A percentile compares a stretch with the other conserved stretches of the same genome.
Evolutionary conservation across 352 stramenopile species (phyloP).

Genomic region (Pythium rhizo-oryzae): DNA sequence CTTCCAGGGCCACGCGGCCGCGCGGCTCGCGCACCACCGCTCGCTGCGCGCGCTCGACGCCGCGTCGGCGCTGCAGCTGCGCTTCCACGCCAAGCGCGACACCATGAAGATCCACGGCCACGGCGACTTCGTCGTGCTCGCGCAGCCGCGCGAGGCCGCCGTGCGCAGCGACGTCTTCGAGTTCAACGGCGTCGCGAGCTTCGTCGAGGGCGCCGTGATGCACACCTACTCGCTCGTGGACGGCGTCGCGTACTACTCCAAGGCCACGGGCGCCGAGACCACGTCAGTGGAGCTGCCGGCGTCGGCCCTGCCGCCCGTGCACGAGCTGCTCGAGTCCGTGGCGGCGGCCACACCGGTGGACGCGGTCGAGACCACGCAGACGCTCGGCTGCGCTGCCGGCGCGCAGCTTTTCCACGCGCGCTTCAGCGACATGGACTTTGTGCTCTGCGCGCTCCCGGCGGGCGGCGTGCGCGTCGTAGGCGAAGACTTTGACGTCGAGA

Average conservation of each 20-base stretch:
- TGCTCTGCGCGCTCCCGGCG: slow-evolving; percentile 39
- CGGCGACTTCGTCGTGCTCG: slow-evolving; percentile 46
- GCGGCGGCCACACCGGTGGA: slow-evolving; percentile 35
- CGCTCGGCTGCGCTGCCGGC: slow-evolving; percentile 42
- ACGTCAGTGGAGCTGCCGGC: slow-evolving; percentile 4
- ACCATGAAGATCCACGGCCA: slow-evolving; percentile 56
- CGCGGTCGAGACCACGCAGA: slow-evolving; percentile 38
- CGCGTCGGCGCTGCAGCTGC: slow-evolving; percentile 30
- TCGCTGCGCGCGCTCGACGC: slow-evolving; percentile 42
- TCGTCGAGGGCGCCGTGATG: slow-evolving; percentile 35
- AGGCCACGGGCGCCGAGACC: not conserved
- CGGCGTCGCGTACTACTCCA: slow-evolving; percentile 25
- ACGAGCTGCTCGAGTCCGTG: slow-evolving; percentile 39
- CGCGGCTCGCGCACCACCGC: slow-evolving; percentile 44
- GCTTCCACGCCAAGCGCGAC: slow-evolving; percentile 51
- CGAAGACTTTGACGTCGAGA: slow-evolving; percentile 43
- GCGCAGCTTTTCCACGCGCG: slow-evolving; percentile 42
- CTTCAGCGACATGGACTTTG: slow-evolving; percentile 47
- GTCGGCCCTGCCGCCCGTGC: slow-evolving; percentile 29
- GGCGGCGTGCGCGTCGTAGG: slow-evolving; percentile 42
- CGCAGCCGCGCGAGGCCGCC: slow-evolving; percentile 29
- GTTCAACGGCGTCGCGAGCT: slow-evolving; percentile 44
- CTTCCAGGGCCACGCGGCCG: slow-evolving; percentile 39
- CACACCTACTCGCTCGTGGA: slow-evolving; percentile 49
- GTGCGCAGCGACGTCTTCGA: slow-evolving; percentile 25